Evolutionary conservation across 768 basidiomycete genomes (phyloP).

Genomic region (Gloeopeniophorella convolvens): DNA sequence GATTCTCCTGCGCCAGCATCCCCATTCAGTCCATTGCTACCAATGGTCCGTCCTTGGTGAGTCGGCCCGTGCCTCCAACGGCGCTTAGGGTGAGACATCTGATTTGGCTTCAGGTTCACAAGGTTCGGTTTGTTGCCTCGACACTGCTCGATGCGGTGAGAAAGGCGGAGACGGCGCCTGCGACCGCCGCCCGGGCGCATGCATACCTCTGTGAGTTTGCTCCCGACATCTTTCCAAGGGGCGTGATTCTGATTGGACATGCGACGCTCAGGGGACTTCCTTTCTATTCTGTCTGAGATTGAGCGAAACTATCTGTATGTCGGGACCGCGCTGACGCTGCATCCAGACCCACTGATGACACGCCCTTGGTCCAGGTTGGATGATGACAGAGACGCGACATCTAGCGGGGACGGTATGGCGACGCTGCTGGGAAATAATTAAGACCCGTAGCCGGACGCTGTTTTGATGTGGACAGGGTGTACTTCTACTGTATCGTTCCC

Average conservation of each 20-base stretch:
- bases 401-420: slow-evolving; percentile 50
- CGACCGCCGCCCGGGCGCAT: slow-evolving; percentile 77
- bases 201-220: slow-evolving; percentile 69
- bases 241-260: slow-evolving; percentile 1
- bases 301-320: slow-evolving; percentile 83
- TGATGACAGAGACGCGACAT: slow-evolving; percentile 60
- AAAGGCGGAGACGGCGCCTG: slow-evolving; percentile 73
- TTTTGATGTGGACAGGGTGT: slow-evolving; percentile 5
- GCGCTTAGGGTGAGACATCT: neutral
- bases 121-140: slow-evolving; percentile 90
- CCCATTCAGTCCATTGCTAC: slow-evolving; percentile 91
- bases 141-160: slow-evolving; percentile 80
- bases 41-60: slow-evolving; percentile 73
- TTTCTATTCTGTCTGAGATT: slow-evolving; percentile 86
- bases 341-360: neutral
- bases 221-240: slow-evolving; percentile 3
- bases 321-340: neutral
- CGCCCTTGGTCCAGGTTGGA: slow-evolving; percentile 41
- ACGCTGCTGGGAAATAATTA: slow-evolving; percentile 24
- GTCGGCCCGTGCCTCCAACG: slow-evolving; percentile 15
- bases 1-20: slow-evolving; percentile 47
- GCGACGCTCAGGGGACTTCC: slow-evolving; percentile 68
- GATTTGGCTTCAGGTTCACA: slow-evolving; percentile 55
- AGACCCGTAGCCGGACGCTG: neutral
- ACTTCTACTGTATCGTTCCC: slow-evolving; percentile 3